Evolutionary conservation across 129 eudicot genomes (phyloP).

Genomic region (Helichrysum umbraculigerum): DNA sequence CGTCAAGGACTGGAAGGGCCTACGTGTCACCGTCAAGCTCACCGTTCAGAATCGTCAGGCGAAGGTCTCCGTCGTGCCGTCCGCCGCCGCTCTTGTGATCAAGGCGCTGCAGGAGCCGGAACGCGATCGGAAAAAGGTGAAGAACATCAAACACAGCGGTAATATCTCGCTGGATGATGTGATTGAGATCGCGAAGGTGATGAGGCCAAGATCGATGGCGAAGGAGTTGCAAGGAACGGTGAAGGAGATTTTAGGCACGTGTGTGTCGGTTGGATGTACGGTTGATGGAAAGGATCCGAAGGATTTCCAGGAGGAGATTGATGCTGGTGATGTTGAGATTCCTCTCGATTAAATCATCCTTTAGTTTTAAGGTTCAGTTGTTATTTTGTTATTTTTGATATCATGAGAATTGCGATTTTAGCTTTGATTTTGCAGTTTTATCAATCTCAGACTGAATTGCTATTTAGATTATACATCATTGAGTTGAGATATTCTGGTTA

Average conservation of each 20-base stretch:
- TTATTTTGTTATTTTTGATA: background rate
- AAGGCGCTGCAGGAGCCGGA: conserved; percentile 87
- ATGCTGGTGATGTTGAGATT: conserved; percentile 63
- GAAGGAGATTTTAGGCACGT: conserved; percentile 77
- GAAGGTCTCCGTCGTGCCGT: conserved; percentile 82
- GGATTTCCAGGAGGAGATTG: conserved; percentile 73
- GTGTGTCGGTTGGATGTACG: conserved; percentile 72
- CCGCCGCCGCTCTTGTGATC: conserved; percentile 87
- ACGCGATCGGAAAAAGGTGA: conserved; percentile 74
- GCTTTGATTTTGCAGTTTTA: background rate
- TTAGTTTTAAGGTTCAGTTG: conserved; percentile 1
- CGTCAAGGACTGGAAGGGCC: conserved; percentile 91
- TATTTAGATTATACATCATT: too few relatives aligned
- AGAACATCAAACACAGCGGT: conserved; percentile 69
- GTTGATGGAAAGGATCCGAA: conserved; percentile 73
- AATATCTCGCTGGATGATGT: conserved; percentile 69
- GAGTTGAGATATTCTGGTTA: background rate
- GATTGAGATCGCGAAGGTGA: conserved; percentile 68
- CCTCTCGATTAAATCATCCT: conserved; percentile 44
- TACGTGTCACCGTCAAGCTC: conserved; percentile 87
- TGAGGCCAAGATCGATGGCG: conserved; percentile 71
- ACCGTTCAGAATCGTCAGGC: conserved; percentile 92
- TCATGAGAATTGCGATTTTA: background rate
- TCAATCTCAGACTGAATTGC: background rate
- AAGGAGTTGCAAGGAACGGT: conserved; percentile 68